A percentile compares a stretch with the other conserved stretches of the same genome.
Conservation (phyloP, 805 yeast species). For the Starmerella vaccinii region DNA sequence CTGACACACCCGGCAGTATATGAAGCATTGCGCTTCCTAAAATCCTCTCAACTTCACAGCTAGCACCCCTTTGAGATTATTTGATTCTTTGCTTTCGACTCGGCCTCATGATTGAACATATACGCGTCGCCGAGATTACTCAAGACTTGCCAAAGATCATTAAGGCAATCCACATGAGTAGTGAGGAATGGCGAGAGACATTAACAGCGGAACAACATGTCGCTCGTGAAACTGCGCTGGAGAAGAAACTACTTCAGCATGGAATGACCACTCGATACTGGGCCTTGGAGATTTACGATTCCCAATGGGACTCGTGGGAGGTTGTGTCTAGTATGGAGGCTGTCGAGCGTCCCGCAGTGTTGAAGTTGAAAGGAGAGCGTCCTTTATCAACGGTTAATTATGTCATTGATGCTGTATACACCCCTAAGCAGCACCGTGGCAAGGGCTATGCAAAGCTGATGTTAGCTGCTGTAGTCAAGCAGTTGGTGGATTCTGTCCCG, state of each 20-base stretch:
- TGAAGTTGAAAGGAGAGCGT: constrained; percentile 21
- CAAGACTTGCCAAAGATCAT: constrained; percentile 7
- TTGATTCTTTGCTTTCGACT: neutral
- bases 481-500: constrained; percentile 18
- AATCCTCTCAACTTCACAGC: too few species aligned
- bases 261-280: constrained; percentile 25
- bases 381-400: constrained; percentile 22
- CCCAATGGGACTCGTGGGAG: constrained; percentile 28
- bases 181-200: constrained; percentile 26
- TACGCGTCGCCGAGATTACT: constrained; percentile 17
- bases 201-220: constrained; percentile 26
- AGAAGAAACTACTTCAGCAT: constrained; percentile 12
- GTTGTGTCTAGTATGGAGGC: constrained; percentile 37
- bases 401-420: constrained; percentile 50
- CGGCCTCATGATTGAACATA: constrained; percentile 6
- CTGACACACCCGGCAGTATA: neutral
- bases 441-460: constrained; percentile 47
- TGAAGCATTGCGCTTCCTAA: neutral
- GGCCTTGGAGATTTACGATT: constrained; percentile 25
- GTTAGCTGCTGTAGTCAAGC: constrained; percentile 30
- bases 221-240: constrained; percentile 24
- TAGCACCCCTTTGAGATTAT: too few species aligned
- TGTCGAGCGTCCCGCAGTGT: constrained; percentile 33
- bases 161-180: constrained; percentile 11
- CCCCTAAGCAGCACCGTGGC: constrained; percentile 40